Evolutionary conservation across 164 flowering plant genomes (phyloP).

Genomic region (Macadamia integrifolia): DNA sequence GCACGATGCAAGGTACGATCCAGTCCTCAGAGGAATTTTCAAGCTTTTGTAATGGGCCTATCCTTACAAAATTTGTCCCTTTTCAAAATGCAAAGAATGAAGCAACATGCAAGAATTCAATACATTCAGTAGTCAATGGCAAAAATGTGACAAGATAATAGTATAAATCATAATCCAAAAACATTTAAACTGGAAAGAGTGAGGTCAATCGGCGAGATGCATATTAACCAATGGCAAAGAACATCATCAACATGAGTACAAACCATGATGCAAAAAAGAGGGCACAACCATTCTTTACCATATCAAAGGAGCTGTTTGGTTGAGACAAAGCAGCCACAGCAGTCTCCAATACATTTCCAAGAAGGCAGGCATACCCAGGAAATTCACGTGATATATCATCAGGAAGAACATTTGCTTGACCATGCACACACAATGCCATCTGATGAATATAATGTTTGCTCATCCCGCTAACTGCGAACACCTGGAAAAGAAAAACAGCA

Average conservation of each 20-base stretch:
- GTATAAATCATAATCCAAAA: no score
- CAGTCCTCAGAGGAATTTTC: no score
- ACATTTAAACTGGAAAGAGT: not conserved
- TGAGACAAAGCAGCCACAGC: conserved; percentile 55
- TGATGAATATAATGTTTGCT: conserved; percentile 61
- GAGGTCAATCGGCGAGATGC: conserved; percentile 2
- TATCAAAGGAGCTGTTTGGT: conserved; percentile 57
- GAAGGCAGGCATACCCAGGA: conserved; percentile 90
- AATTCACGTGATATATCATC: conserved; percentile 49
- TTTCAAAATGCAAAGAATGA: no score
- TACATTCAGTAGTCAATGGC: no score
- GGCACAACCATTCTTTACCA: conserved; percentile 41
- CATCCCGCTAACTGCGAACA: conserved; percentile 41
- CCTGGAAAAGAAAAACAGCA: conserved; percentile 29
- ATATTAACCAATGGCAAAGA: not conserved
- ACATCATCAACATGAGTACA: not conserved
- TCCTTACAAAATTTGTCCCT: no score
- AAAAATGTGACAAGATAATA: no score
- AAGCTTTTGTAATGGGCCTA: no score
- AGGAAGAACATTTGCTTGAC: conserved; percentile 53
- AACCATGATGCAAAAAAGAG: not conserved
- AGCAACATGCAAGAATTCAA: no score
- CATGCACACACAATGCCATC: conserved; percentile 55
- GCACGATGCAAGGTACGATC: no score
- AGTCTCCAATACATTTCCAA: conserved; percentile 79